A percentile compares a stretch with the other conserved stretches of the same genome.
Evolutionary conservation across 805 yeast species (phyloP).

Genomic region (Yueomyces sp.): DNA sequence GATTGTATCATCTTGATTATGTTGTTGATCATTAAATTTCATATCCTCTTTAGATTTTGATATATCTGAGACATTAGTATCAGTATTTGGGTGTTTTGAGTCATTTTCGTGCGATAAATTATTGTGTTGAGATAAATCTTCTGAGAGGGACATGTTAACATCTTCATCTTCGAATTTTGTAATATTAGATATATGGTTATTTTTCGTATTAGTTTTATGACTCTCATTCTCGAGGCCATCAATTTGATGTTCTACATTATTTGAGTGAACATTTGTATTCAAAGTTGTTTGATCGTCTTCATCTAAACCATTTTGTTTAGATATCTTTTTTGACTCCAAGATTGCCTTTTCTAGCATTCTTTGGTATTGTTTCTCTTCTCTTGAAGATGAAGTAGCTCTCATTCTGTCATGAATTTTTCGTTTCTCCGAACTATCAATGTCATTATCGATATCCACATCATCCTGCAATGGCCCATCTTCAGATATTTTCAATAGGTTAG

Average conservation of each 20-base stretch:
- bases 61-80: background rate
- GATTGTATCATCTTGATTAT: background rate
- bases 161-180: background rate
- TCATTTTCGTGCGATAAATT: background rate
- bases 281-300: background rate
- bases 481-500: too few relatives aligned
- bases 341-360: constrained; percentile 29
- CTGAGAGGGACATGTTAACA: background rate
- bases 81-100: too few relatives aligned
- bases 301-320: constrained; percentile 9
- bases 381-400: constrained; percentile 26
- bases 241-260: background rate
- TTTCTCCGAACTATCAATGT: constrained; percentile 6
- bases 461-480: background rate
- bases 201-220: constrained; percentile 9
- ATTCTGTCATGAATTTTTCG: constrained; percentile 21
- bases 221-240: constrained; percentile 4
- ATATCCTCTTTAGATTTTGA: background rate
- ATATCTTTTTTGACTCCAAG: constrained; percentile 28
- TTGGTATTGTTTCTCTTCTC: constrained; percentile 33
- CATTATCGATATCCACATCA: constrained; percentile 6
- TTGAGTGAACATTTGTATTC: background rate
- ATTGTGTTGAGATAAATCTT: background rate
- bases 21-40: background rate
- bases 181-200: constrained; percentile 2